A percentile compares a stretch with the other conserved stretches of the same genome.
phyloP scores from a whole-genome alignment of 257 asterid species.

The Ligustrum vulgare region DNA sequence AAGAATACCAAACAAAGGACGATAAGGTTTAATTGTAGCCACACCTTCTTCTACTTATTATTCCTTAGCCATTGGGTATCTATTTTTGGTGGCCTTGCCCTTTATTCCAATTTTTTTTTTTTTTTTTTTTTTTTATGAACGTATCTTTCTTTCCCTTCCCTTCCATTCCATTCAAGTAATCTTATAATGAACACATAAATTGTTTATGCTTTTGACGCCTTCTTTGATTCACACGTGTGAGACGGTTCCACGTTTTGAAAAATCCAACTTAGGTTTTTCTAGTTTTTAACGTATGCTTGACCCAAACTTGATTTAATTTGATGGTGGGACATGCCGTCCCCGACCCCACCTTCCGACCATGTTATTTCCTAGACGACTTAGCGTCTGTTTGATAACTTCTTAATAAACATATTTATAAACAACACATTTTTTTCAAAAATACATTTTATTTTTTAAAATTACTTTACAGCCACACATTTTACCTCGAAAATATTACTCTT shows the following conservation, averaged over 20 bases:
- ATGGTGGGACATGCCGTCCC: background rate
- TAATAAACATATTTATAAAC: too few species aligned
- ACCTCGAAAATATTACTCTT: too few species aligned
- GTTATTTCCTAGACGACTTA: too few species aligned
- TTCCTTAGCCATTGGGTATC: background rate
- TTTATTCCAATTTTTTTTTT: too few species aligned
- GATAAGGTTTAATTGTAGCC: background rate
- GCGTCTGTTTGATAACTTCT: too few species aligned
- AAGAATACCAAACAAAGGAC: background rate
- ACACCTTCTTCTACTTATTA: background rate
- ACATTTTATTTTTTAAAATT: too few species aligned
- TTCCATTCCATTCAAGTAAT: background rate
- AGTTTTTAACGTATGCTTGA: background rate
- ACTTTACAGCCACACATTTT: too few species aligned
- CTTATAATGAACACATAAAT: background rate
- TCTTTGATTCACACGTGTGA: background rate
- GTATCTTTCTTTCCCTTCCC: background rate
- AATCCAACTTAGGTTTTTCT: background rate
- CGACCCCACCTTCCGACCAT: too few species aligned
- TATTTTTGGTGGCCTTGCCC: background rate
- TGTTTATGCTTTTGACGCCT: background rate
- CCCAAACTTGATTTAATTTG: background rate
- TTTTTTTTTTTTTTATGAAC: background rate
- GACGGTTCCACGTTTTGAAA: background rate
- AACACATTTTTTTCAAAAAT: too few species aligned